Conservation (phyloP, 2,329 filamentous ascomycete species). For the Mycogone perniciosa region DNA sequence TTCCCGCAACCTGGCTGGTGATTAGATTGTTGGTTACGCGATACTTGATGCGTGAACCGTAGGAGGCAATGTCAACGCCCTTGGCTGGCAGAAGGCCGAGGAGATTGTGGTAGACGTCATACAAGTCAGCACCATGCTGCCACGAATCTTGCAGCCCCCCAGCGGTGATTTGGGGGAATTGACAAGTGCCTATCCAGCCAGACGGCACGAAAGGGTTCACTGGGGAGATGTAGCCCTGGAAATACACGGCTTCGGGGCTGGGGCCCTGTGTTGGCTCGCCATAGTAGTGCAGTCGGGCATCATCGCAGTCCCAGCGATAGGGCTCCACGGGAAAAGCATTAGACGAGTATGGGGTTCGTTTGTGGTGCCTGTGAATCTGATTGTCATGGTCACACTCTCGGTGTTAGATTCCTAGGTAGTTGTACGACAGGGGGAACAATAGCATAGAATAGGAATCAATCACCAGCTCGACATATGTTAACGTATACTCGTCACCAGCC, state of each 20-base stretch:
- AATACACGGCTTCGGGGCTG: constrained; percentile 52
- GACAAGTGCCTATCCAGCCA: constrained; percentile 68
- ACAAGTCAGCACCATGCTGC: constrained; percentile 71
- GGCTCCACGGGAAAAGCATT: constrained; percentile 72
- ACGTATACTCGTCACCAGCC: constrained; percentile 48
- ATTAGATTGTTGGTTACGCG: constrained; percentile 78
- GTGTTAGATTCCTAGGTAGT: no score
- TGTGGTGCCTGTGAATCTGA: constrained; percentile 75
- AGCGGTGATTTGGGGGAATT: constrained; percentile 74
- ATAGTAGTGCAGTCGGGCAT: constrained; percentile 64
- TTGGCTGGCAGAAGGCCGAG: constrained; percentile 58
- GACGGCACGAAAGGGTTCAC: constrained; percentile 60
- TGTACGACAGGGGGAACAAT: no score
- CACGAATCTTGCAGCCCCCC: constrained; percentile 67
- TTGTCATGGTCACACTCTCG: no score
- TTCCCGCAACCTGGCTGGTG: constrained; percentile 72
- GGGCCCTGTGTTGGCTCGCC: constrained; percentile 50
- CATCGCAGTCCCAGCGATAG: constrained; percentile 66
- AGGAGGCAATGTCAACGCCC: constrained; percentile 28
- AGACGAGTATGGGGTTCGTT: constrained; percentile 70
- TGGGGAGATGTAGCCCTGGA: constrained; percentile 54
- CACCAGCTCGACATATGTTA: constrained; percentile 72
- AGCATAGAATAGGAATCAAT: constrained; percentile 17
- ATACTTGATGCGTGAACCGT: constrained; percentile 47
- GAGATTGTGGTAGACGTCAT: constrained; percentile 65